Evolutionary conservation across 2,329 filamentous ascomycete genomes (phyloP).

Genomic region (Lasiodiplodia sp.): DNA sequence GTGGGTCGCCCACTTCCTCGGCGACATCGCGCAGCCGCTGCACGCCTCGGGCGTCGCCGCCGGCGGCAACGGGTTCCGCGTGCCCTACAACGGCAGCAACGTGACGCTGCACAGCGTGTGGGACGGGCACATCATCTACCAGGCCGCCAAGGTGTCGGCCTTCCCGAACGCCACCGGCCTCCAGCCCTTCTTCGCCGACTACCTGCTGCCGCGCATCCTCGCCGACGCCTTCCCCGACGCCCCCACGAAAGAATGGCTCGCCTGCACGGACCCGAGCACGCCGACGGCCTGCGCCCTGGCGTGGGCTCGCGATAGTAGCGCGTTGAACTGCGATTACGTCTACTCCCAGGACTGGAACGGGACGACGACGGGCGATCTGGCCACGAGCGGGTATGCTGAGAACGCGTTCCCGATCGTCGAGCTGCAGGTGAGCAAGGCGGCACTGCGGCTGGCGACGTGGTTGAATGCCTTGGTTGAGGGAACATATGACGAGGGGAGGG

Average conservation of each 20-base stretch:
- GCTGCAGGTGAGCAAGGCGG: slow-evolving; percentile 51
- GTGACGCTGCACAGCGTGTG: slow-evolving; percentile 51
- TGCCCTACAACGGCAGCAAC: slow-evolving; percentile 43
- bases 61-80: slow-evolving; percentile 49
- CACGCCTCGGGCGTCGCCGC: slow-evolving; percentile 48
- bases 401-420: slow-evolving; percentile 50
- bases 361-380: slow-evolving; percentile 40
- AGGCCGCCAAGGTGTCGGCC: slow-evolving; percentile 42
- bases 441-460: slow-evolving; percentile 49
- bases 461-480: slow-evolving; percentile 45
- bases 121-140: slow-evolving; percentile 49
- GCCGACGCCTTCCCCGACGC: slow-evolving; percentile 44
- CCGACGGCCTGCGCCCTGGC: slow-evolving; percentile 43
- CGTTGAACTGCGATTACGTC: slow-evolving; percentile 50
- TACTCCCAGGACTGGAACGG: slow-evolving; percentile 42
- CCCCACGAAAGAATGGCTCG: slow-evolving; percentile 45
- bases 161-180: slow-evolving; percentile 46
- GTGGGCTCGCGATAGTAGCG: slow-evolving; percentile 50
- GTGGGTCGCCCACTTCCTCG: slow-evolving; percentile 51
- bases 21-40: slow-evolving; percentile 52
- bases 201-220: slow-evolving; percentile 45
- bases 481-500: slow-evolving; percentile 30
- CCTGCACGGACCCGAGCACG: slow-evolving; percentile 44
- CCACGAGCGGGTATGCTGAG: slow-evolving; percentile 46
- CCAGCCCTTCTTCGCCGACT: slow-evolving; percentile 43